Evolutionary conservation across 805 yeast species (phyloP).

Genomic region (Ogataea angusta): DNA sequence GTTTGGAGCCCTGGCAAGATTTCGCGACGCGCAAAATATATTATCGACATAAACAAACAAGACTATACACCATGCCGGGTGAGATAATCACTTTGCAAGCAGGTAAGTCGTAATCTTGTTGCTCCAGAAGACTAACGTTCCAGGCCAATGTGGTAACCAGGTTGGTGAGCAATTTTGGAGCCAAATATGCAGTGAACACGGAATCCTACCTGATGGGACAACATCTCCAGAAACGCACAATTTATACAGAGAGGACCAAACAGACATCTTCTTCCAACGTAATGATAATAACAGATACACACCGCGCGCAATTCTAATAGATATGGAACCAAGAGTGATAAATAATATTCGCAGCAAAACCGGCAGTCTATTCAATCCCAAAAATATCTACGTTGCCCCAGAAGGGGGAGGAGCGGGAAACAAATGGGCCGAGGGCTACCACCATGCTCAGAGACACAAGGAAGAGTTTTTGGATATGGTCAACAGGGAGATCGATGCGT

Average conservation of each 20-base stretch:
- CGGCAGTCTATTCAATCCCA: constrained; percentile 71
- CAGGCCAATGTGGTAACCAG: constrained; percentile 96
- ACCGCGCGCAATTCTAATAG: constrained; percentile 83
- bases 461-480: constrained; percentile 80
- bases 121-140: not conserved
- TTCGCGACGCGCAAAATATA: constrained; percentile 12
- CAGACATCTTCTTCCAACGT: constrained; percentile 78
- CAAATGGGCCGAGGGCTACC: constrained; percentile 91
- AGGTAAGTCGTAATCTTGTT: constrained; percentile 31
- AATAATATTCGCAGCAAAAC: constrained; percentile 49
- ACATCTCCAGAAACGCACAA: constrained; percentile 37
- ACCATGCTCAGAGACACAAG: constrained; percentile 61
- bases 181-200: constrained; percentile 84
- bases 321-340: constrained; percentile 87
- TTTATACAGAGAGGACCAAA: constrained; percentile 56
- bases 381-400: constrained; percentile 74
- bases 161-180: constrained; percentile 92
- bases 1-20: constrained; percentile 11
- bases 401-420: constrained; percentile 94
- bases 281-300: constrained; percentile 71
- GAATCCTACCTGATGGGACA: constrained; percentile 66
- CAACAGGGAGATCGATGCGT: constrained; percentile 84
- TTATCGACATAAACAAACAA: constrained; percentile 2
- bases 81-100: constrained; percentile 71
- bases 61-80: constrained; percentile 39